A percentile compares a stretch with the other conserved stretches of the same genome.
These are phyloP conservation scores for Pulveroboletus sp. DNA, from an alignment of 1,284 basidiomycete genomes.

Conservation along the genomic window DNA sequence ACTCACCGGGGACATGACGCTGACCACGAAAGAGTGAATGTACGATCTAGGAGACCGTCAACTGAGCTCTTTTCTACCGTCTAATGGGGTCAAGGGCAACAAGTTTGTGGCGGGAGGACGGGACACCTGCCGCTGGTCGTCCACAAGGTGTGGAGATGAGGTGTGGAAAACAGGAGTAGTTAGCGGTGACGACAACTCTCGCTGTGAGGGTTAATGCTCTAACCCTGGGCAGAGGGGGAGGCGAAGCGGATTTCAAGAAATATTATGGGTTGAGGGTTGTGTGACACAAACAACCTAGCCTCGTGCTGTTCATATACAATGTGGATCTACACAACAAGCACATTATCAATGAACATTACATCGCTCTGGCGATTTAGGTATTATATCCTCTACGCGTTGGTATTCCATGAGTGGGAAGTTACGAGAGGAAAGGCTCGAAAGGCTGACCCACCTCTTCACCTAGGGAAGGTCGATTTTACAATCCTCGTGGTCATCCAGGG, in stretches of 20 bases:
- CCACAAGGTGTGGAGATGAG: slow-evolving; percentile 20
- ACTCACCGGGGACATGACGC: slow-evolving; percentile 38
- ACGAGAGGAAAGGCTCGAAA: neutral
- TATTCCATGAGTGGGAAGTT: slow-evolving; percentile 2
- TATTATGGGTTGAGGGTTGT: slow-evolving; percentile 34
- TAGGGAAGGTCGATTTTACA: neutral
- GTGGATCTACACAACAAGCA: slow-evolving; percentile 5
- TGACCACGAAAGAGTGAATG: slow-evolving; percentile 14
- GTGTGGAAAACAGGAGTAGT: slow-evolving; percentile 7
- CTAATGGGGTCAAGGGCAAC: slow-evolving; percentile 35
- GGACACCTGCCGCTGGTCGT: slow-evolving; percentile 12
- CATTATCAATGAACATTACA: slow-evolving; percentile 2
- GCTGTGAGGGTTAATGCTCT: slow-evolving; percentile 1
- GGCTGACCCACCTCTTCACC: slow-evolving; percentile 10
- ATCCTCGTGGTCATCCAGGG: neutral
- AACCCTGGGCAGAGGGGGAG: slow-evolving; percentile 37
- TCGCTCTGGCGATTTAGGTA: neutral
- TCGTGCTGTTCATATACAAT: slow-evolving; percentile 14
- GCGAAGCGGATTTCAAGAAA: slow-evolving; percentile 11
- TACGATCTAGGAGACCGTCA: neutral
- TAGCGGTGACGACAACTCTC: slow-evolving; percentile 3
- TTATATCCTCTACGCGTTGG: neutral
- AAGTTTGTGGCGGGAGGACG: slow-evolving; percentile 14
- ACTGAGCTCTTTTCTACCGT: slow-evolving; percentile 34
- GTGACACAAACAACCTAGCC: slow-evolving; percentile 11